Evolutionary conservation across 176 grass and related monocot species (phyloP).

Genomic region (Panicum miliaceum): DNA sequence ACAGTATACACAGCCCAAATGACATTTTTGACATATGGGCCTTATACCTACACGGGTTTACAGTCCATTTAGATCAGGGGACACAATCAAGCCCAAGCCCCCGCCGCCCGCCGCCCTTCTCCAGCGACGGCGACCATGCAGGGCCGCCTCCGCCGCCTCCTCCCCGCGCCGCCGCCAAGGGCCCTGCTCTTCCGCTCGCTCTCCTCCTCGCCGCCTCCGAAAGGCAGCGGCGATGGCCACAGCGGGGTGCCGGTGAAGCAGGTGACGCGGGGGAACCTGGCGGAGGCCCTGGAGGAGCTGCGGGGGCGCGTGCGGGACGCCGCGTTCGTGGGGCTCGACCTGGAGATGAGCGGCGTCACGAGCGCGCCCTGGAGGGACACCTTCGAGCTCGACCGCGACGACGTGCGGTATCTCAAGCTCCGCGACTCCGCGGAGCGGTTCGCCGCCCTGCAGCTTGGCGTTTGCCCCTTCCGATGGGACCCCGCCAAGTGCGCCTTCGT

Average conservation of each 20-base stretch:
- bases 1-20: background rate
- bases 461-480: slow-evolving; percentile 95
- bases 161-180: slow-evolving; percentile 37
- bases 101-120: background rate
- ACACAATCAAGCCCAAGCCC: slow-evolving; percentile 33
- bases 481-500: slow-evolving; percentile 58
- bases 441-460: slow-evolving; percentile 77
- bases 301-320: slow-evolving; percentile 59
- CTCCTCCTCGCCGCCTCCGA: slow-evolving; percentile 35
- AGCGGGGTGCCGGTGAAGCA: slow-evolving; percentile 75
- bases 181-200: slow-evolving; percentile 30
- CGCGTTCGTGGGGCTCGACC: slow-evolving; percentile 80
- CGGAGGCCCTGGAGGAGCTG: slow-evolving; percentile 61
- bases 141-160: slow-evolving; percentile 44
- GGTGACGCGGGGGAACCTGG: slow-evolving; percentile 70
- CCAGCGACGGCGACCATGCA: slow-evolving; percentile 43
- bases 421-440: slow-evolving; percentile 75
- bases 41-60: background rate
- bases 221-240: background rate
- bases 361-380: slow-evolving; percentile 83
- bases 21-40: background rate
- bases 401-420: slow-evolving; percentile 86
- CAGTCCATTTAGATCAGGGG: background rate
- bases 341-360: slow-evolving; percentile 92
- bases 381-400: slow-evolving; percentile 82